Evolutionary conservation across 768 basidiomycete species (phyloP).

Genomic region (Russula virescens): DNA sequence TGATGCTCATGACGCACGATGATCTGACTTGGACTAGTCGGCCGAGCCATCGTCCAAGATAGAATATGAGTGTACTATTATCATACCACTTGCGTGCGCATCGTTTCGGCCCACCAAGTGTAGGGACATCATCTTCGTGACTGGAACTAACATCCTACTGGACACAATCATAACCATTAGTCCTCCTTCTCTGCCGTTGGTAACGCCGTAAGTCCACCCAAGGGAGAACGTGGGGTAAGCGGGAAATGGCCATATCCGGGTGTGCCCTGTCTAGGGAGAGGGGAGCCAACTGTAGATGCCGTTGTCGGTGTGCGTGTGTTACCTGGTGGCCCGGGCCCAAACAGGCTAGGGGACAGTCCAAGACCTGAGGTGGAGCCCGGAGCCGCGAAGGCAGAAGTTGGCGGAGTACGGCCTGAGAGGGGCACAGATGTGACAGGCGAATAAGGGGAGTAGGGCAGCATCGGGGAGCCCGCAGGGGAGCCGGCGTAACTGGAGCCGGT

Average conservation of each 20-base stretch:
- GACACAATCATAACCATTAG: not conserved
- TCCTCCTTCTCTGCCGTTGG: slow-evolving; percentile 7
- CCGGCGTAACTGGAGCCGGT: slow-evolving; percentile 29
- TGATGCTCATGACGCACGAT: too few species aligned
- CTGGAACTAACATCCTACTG: not conserved
- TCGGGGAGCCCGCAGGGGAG: slow-evolving; percentile 32
- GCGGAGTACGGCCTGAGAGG: slow-evolving; percentile 3
- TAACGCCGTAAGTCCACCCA: slow-evolving; percentile 7
- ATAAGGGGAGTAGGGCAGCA: slow-evolving; percentile 33
- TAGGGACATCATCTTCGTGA: not conserved
- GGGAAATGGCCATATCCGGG: slow-evolving; percentile 32
- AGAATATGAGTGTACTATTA: too few species aligned
- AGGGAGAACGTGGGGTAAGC: slow-evolving; percentile 32
- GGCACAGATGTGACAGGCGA: slow-evolving; percentile 12
- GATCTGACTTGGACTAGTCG: too few species aligned
- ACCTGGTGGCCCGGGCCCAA: not conserved
- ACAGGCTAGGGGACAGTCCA: slow-evolving; percentile 13
- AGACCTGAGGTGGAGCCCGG: slow-evolving; percentile 15
- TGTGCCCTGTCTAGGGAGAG: slow-evolving; percentile 19
- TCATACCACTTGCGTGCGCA: too few species aligned
- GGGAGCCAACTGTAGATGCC: slow-evolving; percentile 26
- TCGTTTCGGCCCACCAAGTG: not conserved
- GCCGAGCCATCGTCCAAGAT: too few species aligned
- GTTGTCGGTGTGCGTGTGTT: slow-evolving; percentile 25
- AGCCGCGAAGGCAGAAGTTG: slow-evolving; percentile 3